Base-by-base conservation (phyloP, 352 stramenopile species). In the Globisporangium nodosum region DNA sequence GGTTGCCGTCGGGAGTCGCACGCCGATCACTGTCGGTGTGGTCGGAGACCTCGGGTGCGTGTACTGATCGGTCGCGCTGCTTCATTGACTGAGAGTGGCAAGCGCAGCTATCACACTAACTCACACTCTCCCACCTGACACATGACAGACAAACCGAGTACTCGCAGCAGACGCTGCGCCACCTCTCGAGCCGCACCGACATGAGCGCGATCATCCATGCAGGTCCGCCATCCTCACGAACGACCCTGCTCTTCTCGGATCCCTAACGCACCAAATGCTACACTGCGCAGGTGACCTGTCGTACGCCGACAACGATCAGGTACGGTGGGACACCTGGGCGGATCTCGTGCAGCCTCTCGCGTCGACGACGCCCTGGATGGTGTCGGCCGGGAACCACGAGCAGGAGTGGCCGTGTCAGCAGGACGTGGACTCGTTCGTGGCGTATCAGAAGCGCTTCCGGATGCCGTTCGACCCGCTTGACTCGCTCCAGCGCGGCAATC, bases 271-370 rank as follows among this genome's bases (percentile, higher is more conserved):
- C 33, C 8, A 39, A 3, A 3, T 39, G 5, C 33, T 39, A 9
- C 1, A 9, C 33, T 39, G 33, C 33, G 12, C 31, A 54, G 81
- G 87, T 1, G 92, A 98, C 66, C 66, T 98, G 16, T 92, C 88
- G 9, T 98, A 98, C 54, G 87, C 90, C 0, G 86, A 97, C 58
- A 87, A 69, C 48, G 84, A 90, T 55, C 82, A 96, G 65, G 66
- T 74, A 31, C 76, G 81, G 45, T 97, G 90, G 90, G 90, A 98
- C 69, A 82, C 71, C 3, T 97, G 90, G 81, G 89, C 87, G 2
- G 73, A 84, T 13, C 76, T 97, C 30, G 74, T 97, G 3, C 87
- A 96, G 63, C 81, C 74, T 12, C 71, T 89, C 40, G 85, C 77
- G 13, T 81, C 73, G 7, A 78, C 58, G 31, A 90, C 78, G 69